Percentiles rank a stretch among this genome's conserved stretches.
phyloP scores from a whole-genome alignment of 108 stramenopile genomes.

The Seminavis robusta region DNA sequence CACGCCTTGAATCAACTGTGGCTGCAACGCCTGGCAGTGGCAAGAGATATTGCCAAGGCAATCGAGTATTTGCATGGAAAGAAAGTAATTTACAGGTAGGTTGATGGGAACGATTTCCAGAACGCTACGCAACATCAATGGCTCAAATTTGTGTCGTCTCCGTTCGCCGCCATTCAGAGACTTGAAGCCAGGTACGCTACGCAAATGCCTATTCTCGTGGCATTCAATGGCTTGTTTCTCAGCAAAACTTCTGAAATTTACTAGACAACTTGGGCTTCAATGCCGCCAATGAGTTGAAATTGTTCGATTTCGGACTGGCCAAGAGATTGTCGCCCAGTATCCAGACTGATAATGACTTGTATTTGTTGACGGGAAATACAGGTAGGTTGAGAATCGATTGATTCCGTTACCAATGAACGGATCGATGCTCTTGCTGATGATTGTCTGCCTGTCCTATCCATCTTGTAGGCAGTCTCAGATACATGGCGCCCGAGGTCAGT shows the following conservation, averaged over 20 bases:
- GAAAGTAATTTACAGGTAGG: conserved; percentile 70
- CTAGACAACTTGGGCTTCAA: conserved; percentile 73
- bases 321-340: conserved; percentile 57
- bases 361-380: conserved; percentile 78
- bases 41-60: conserved; percentile 69
- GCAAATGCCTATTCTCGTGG: background rate
- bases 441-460: too few species aligned
- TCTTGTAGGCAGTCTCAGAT: too few species aligned
- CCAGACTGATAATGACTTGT: conserved; percentile 45
- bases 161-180: too few species aligned
- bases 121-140: background rate
- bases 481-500: too few species aligned
- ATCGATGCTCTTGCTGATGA: too few species aligned
- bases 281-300: conserved; percentile 50
- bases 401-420: background rate
- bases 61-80: conserved; percentile 74
- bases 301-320: conserved; percentile 83
- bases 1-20: conserved; percentile 67
- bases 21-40: conserved; percentile 65
- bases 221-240: background rate
- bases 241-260: background rate
- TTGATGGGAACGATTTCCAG: conserved; percentile 38
- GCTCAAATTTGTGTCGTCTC: too few species aligned
- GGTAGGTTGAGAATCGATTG: conserved; percentile 50
- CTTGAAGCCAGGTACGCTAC: conserved; percentile 18